Evolutionary conservation across 164 flowering plant species (phyloP), one percentile per base, ranked within the genome.

Genomic region (Tetracentron sinense): DNA sequence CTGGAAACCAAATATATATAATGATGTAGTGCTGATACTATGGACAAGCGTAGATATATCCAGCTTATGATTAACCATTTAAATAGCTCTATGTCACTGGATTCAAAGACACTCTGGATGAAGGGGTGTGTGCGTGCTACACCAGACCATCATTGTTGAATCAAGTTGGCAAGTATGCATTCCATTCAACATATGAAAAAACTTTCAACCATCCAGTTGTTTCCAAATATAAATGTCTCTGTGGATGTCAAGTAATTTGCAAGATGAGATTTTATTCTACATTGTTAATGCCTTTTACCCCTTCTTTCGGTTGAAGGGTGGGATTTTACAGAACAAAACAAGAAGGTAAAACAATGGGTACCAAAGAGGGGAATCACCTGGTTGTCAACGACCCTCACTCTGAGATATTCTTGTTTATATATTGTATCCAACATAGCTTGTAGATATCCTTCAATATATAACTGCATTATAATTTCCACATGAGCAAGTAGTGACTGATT

Each of bases 401-500:
- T 76, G 23, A 94, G 89, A 75, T 90, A 93, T 70, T 87, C 98
- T 72, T 90, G 98, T 72, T 84, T 87, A 75, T 89, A 94, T 53
- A 83, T 66, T 25, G 88, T 70, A 69, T 94, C 98, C 82, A 94
- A 66, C 96, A 90, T 85, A 56, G 98, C 98, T 77, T 90, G 98
- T 64, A 94, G 74, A 74, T 90, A 94, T 17, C 98, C 98, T 79
- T 94, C 98, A 22, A 94, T 80, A 70, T 90, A 94, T 56, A 89
- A 68, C 98, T 94, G 96, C 83, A 83, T 15, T 31, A 25, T 35
- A 58, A 2, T 58, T 46, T 54, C 38, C 21, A 52, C 49, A 67
- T 48, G 14, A 70, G 65, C 54, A 54, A 33, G 17, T 31, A 51
- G 17, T 6, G n/a, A 15, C 38, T 29, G 21, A 62, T 8, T 12